Conservation (phyloP, 2,329 filamentous ascomycete genomes). For the Volutella citrinella region DNA sequence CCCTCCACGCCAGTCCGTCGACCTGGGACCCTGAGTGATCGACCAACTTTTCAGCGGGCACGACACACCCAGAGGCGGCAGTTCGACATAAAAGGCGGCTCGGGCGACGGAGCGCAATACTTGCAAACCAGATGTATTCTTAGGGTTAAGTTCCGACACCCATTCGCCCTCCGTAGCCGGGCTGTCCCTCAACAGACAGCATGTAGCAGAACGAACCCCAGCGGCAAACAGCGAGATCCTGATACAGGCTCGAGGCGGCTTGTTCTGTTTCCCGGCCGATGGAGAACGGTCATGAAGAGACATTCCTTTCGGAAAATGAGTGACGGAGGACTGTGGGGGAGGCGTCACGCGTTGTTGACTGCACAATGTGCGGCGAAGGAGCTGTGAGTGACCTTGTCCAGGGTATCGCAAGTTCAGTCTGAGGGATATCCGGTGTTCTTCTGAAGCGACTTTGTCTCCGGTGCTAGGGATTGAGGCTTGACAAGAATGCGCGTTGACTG, state of each 20-base stretch:
- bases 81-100: conserved; percentile 61
- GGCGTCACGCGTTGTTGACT: conserved; percentile 56
- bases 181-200: conserved; percentile 37
- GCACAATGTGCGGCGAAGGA: conserved; percentile 47
- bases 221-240: conserved; percentile 49
- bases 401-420: no score
- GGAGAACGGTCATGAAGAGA: conserved; percentile 45
- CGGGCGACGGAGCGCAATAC: conserved; percentile 73
- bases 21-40: conserved; percentile 27
- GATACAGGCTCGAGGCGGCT: conserved; percentile 62
- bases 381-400: conserved; percentile 27
- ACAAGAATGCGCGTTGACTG: conserved; percentile 16
- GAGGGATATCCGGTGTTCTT: no score
- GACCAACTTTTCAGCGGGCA: conserved; percentile 51
- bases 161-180: conserved; percentile 53
- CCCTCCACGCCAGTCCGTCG: conserved; percentile 48
- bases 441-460: no score
- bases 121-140: conserved; percentile 65
- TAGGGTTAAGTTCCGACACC: conserved; percentile 97
- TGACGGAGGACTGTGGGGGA: conserved; percentile 77
- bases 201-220: conserved; percentile 40
- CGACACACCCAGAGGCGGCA: conserved; percentile 27
- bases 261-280: conserved; percentile 40
- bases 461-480: no score
- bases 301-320: conserved; percentile 68